Base-by-base conservation (phyloP, 108 stramenopile genomes). In the Skeletonema tropicum region DNA sequence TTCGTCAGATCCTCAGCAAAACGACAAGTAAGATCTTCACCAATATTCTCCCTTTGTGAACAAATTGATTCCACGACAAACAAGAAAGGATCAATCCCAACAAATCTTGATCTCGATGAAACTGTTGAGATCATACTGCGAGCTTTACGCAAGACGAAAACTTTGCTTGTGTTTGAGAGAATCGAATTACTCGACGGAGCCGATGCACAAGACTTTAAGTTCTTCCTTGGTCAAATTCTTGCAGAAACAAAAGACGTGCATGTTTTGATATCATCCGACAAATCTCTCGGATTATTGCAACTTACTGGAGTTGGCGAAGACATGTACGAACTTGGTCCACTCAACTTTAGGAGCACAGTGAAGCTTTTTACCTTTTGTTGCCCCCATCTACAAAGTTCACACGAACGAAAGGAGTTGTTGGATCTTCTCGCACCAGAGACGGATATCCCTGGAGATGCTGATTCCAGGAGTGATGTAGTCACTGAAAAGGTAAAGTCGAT, bases 121-220 rank as follows among this genome's bases (percentile, higher is more conserved):
- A 67, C 83, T 42, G 30, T 90, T 25, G 77, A 83, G 10, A 45
- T 57, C 23, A 72, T 88, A 17, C 83, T 75, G 19, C 64, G 52
- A 61, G 68, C 57, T 13, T 42, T 88, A 9, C 86, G 86, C 77
- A 76, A 70, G 46, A 84, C 74, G n/a, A 83, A 87, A 49, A 82
- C 80, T 6, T 60, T 95, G 55, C 74, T 95, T 31, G 85, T 95
- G 10, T 86, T 95, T 38, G 92, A 95, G 52, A 73, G 86, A 19
- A 74, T 77, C 1, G 89, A 95, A 36, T 73, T 78, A 3, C 60
- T 87, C 26, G 86, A 89, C 15, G 64, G 82, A 8, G 70, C 74
- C 3, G 88, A 90, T 38, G 87, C 87, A 55, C 69, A 80, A 29
- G 89, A 90, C 42, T 81, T 93, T 59, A 85, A 79, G n/a, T 73